Percentiles rank a stretch among this genome's conserved stretches.
Evolutionary conservation across 805 yeast species (phyloP).

Genomic region (Clavispora asparagi): DNA sequence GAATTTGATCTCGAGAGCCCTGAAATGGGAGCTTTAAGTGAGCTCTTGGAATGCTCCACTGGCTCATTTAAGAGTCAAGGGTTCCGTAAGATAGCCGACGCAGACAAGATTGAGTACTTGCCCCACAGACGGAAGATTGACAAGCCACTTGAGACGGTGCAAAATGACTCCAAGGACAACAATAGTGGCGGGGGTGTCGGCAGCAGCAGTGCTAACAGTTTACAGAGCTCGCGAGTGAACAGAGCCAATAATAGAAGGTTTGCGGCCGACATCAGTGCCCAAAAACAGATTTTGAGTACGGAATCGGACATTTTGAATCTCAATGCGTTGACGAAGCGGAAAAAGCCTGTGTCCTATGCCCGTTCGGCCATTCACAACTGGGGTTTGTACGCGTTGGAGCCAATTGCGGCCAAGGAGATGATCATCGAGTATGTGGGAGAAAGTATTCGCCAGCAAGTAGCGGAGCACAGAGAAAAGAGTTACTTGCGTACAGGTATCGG

Average conservation of each 20-base stretch:
- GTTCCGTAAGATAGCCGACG: constrained; percentile 65
- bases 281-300: constrained; percentile 68
- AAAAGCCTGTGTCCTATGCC: constrained; percentile 94
- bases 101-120: constrained; percentile 65
- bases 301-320: constrained; percentile 78
- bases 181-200: constrained; percentile 1
- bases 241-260: constrained; percentile 83
- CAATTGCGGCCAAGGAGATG: constrained; percentile 95
- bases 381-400: constrained; percentile 95
- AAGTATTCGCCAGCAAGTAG: constrained; percentile 85
- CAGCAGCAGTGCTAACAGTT: constrained; percentile 19
- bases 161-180: constrained; percentile 52
- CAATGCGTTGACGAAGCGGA: constrained; percentile 83
- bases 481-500: constrained; percentile 91
- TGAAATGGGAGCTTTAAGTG: constrained; percentile 21
- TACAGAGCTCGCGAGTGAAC: constrained; percentile 75
- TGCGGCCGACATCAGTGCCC: constrained; percentile 84
- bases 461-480: constrained; percentile 84
- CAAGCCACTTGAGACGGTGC: constrained; percentile 71
- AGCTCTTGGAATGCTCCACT: constrained; percentile 36
- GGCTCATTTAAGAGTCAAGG: constrained; percentile 74
- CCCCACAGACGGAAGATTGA: constrained; percentile 74
- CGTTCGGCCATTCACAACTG: constrained; percentile 96
- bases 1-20: constrained; percentile 20
- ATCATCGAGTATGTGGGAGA: constrained; percentile 98